Evolutionary conservation across 1,284 basidiomycete species (phyloP), one percentile per base, ranked within the genome.

Genomic region (Microstroma glucosiphilum): DNA sequence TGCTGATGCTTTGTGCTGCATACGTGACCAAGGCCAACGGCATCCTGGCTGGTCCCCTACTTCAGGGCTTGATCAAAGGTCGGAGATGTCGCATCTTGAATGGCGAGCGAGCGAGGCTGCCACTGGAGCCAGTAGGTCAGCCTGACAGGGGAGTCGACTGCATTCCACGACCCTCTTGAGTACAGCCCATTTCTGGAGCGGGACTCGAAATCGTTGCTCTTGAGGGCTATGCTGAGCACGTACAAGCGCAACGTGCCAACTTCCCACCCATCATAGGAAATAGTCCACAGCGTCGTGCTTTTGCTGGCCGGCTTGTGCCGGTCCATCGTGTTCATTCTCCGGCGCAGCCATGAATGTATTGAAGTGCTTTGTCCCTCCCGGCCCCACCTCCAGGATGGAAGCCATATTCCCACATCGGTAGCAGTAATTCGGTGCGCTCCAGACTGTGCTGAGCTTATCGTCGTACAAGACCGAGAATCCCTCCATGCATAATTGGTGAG

Each of bases 401-500:
- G 96, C 96, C 69, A 90, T 90, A 81, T 99, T 99, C 40, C 96
- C 96, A 76, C 96, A 98, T 49, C 94, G 88, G 80, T 91, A 93
- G 79, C 96, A 98, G 79, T 98, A 98, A 80, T 99, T 99, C 19
- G 94, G 94, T 51, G 93, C 96, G 42, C 89, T 91, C 96, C 96
- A 99, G 1, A 99, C 96, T 0, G 96, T 99, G 26, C 91, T 92
- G 55, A 99, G 85, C 71, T 91, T 88, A 72, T 92, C 89, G 80
- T 94, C 91, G 80, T 96, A 98, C 41, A 97, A 83, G 3, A 93
- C 92, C 25, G 89, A 87, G 80, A 91, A 98, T 1, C 96, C 96
- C 81, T 98, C 96, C 96, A 98, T 97, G 81, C 96, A 98, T 6
- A 99, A 86, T 78, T 99, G 96, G 80, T 99, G 96, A 17, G 96